Conservation (phyloP, 2,329 filamentous ascomycete genomes). For the Aspergillus sclerotialis region DNA sequence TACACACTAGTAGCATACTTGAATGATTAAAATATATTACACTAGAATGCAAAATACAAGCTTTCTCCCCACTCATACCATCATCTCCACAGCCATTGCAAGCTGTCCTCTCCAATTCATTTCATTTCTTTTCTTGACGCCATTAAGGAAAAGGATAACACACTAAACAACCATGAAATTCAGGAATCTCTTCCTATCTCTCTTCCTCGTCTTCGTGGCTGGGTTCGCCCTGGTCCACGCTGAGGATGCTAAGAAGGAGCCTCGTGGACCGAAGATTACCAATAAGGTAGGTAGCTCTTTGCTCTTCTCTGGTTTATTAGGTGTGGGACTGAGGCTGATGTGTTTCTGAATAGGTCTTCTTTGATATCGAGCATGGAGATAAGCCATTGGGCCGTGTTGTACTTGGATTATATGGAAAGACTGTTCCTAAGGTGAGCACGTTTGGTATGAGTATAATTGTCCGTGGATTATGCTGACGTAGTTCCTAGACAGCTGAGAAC, state of each 20-base stretch:
- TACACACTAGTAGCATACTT: too few species aligned
- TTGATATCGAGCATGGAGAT: conserved; percentile 59
- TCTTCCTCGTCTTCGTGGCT: conserved; percentile 69
- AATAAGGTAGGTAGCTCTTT: conserved; percentile 57
- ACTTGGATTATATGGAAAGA: conserved; percentile 61
- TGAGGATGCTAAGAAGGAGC: conserved; percentile 60
- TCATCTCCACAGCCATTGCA: conserved; percentile 25
- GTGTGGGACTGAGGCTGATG: conserved; percentile 7
- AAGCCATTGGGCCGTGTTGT: conserved; percentile 55
- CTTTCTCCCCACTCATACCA: conserved; percentile 2
- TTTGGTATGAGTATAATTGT: too few species aligned
- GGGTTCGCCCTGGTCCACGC: conserved; percentile 66
- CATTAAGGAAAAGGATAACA: too few species aligned
- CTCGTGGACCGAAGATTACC: conserved; percentile 80
- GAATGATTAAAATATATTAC: too few species aligned
- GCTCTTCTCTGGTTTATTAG: background rate
- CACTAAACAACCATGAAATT: conserved; percentile 25
- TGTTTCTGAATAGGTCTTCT: conserved; percentile 47
- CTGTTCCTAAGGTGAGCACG: conserved; percentile 52
- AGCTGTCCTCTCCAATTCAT: conserved; percentile 27
- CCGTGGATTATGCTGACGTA: too few species aligned
- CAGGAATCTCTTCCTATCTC: conserved; percentile 44
- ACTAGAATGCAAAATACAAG: conserved; percentile 1
- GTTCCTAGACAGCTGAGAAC: conserved; percentile 58
- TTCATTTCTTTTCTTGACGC: conserved; percentile 7